These are phyloP conservation scores for Talaromyces sp. DNA, from an alignment of 2,329 filamentous ascomycete genomes.

Conservation along the genomic window DNA sequence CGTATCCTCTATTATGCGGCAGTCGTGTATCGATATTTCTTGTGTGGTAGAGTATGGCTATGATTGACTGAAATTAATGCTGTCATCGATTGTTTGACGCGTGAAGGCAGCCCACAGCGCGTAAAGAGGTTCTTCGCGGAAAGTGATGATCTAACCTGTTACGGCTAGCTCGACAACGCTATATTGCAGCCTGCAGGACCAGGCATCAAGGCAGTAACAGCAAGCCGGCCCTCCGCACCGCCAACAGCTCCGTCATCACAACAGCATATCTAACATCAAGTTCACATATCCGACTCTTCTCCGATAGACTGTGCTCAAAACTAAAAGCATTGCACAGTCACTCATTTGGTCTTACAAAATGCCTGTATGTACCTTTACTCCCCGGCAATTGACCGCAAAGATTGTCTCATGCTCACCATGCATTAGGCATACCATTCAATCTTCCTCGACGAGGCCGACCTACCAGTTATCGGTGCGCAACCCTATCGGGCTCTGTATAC, in stretches of 20 bases:
- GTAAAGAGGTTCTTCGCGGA: conserved; percentile 42
- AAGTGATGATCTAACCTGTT: conserved; percentile 29
- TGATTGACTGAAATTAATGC: not conserved
- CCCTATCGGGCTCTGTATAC: not conserved
- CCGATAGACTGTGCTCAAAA: not conserved
- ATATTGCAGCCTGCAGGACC: not conserved
- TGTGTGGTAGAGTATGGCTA: not conserved
- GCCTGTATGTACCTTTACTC: conserved; percentile 9
- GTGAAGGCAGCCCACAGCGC: conserved; percentile 29
- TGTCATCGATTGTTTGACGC: conserved; percentile 25
- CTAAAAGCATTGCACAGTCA: not conserved
- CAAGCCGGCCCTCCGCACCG: conserved; percentile 20
- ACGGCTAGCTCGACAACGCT: not conserved
- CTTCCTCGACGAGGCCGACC: conserved; percentile 77
- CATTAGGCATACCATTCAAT: conserved; percentile 92
- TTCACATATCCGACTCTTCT: not conserved
- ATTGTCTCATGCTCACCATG: not conserved
- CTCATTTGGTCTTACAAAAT: conserved; percentile 3
- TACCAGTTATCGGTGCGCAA: conserved; percentile 59
- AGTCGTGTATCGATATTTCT: not conserved
- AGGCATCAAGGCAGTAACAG: conserved; percentile 8
- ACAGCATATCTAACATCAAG: not conserved
- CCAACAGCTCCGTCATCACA: conserved; percentile 19
- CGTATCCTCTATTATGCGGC: not conserved
- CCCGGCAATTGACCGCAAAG: not conserved